phyloP scores from a whole-genome alignment of 2,329 filamentous ascomycete genomes.

The Fusarium papillatum region DNA sequence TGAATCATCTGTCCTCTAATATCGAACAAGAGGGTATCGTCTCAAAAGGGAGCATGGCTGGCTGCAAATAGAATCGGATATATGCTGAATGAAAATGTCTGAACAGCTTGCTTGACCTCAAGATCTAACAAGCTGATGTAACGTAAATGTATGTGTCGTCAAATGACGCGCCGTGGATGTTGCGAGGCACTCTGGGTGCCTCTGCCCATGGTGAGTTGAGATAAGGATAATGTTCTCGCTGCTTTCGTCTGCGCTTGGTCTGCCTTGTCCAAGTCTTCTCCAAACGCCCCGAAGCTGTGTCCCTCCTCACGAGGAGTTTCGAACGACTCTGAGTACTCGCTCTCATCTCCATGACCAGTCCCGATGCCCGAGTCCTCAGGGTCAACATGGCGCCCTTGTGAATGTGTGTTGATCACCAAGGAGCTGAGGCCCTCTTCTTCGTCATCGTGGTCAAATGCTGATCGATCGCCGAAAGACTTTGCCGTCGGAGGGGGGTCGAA shows the following conservation, averaged over 20 bases:
- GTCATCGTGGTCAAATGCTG: conserved; percentile 59
- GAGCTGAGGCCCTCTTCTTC: conserved; percentile 52
- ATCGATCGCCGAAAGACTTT: conserved; percentile 53
- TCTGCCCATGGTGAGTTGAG: conserved; percentile 66
- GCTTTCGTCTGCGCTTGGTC: conserved; percentile 63
- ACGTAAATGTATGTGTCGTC: conserved; percentile 8
- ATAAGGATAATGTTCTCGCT: conserved; percentile 74
- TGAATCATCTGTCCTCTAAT: conserved; percentile 32
- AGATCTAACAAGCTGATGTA: not conserved
- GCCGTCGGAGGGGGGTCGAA: conserved; percentile 50
- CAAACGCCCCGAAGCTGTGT: conserved; percentile 55
- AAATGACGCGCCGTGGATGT: conserved; percentile 42
- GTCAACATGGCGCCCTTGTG: conserved; percentile 37
- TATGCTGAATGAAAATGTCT: not conserved
- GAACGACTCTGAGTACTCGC: conserved; percentile 62
- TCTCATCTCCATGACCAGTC: conserved; percentile 55
- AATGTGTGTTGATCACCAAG: conserved; percentile 25
- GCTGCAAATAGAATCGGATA: not conserved
- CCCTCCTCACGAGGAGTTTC: conserved; percentile 65
- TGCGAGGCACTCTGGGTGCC: conserved; percentile 37
- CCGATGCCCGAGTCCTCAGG: conserved; percentile 54
- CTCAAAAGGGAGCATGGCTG: conserved; percentile 7
- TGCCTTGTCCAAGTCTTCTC: conserved; percentile 58
- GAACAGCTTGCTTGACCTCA: not conserved
- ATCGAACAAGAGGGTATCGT: conserved; percentile 25